Base-by-base conservation (phyloP, 768 basidiomycete genomes). In the Peribolospora kevripleyi region DNA sequence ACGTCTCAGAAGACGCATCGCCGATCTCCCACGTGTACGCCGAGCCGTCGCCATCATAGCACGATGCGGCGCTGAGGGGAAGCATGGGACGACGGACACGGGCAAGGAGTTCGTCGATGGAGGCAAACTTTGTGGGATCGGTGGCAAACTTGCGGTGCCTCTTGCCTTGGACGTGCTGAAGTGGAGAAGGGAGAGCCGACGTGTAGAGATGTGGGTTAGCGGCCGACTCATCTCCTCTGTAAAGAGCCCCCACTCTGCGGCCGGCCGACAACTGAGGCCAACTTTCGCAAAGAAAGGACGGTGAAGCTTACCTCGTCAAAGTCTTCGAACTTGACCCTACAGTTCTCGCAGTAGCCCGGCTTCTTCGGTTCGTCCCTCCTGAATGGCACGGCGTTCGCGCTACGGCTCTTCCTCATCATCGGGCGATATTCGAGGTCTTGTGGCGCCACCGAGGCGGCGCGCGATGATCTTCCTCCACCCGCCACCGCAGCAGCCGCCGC, bases 331-430 rank as follows among this genome's bases (percentile, higher is more conserved):
- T 86, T 86, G 55, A 74, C 64, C 45, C 91, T 76, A 67, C 93
- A 98, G 65, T 87, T 90, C 68, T 98, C 93, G 67, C 93, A 98
- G 68, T 95, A 97, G 4, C 93, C 93, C 4, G 90, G 82, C 63
- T 93, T 95, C 59, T 75, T 77, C 13, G 78, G 79, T 69, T 91
- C 86, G 56, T 87, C 83, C 45, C 53, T 58, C 53, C 48, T 40
- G 25, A 25, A 25, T 25, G 25, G 25, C 64, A 82, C 82, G 52
- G 82, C 84, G 61, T 83, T 86, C 59, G 77, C 76, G 64, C 81
- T 81, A 55, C 61, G 60, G 50, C 57, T 60, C 68, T 82, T 86
- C 63, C 76, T 74, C 51, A 87, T 69, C 38, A 69, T 52, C 48
- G 72, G 57, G 68, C 25, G 25, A 25, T 25, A 25, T 25, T 25